Percentiles rank a stretch among this genome's conserved stretches.
Evolutionary conservation across 495 filamentous ascomycete genomes (phyloP).

Genomic region (Penicillium salamii): DNA sequence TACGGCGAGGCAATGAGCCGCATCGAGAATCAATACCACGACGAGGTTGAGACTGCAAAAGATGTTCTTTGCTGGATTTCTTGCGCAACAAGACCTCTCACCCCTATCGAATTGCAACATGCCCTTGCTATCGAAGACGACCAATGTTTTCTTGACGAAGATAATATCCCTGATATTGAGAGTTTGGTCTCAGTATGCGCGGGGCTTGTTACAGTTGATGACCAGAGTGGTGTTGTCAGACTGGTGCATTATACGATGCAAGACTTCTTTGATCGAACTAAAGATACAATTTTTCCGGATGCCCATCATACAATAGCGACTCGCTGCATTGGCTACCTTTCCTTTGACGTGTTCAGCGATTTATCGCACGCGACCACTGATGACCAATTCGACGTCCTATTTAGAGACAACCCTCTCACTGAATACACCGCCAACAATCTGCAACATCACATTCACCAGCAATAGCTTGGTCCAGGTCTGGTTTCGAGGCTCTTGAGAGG

Average conservation of each 20-base stretch:
- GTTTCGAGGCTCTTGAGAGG: too few species aligned
- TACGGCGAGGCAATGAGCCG: background rate
- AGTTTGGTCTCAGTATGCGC: slow-evolving; percentile 46
- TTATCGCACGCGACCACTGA: too few species aligned
- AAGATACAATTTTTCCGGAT: slow-evolving; percentile 13
- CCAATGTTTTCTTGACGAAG: slow-evolving; percentile 32
- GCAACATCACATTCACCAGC: too few species aligned
- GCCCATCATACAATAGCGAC: slow-evolving; percentile 6
- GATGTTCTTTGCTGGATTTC: slow-evolving; percentile 30
- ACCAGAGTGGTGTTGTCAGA: slow-evolving; percentile 39
- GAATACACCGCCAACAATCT: too few species aligned
- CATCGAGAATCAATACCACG: background rate
- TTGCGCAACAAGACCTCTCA: slow-evolving; percentile 39
- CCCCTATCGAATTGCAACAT: slow-evolving; percentile 41
- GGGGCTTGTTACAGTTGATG: slow-evolving; percentile 51
- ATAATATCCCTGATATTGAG: slow-evolving; percentile 35
- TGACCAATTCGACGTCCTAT: too few species aligned
- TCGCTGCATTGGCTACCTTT: slow-evolving; percentile 21
- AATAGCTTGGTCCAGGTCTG: too few species aligned
- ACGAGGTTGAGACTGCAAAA: background rate
- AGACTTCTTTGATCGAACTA: slow-evolving; percentile 41
- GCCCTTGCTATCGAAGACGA: slow-evolving; percentile 42
- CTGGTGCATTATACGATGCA: slow-evolving; percentile 56
- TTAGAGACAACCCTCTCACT: too few species aligned
- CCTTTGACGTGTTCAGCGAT: background rate